Base-by-base conservation (phyloP, 768 basidiomycete species). In the Phaffia australis region DNA sequence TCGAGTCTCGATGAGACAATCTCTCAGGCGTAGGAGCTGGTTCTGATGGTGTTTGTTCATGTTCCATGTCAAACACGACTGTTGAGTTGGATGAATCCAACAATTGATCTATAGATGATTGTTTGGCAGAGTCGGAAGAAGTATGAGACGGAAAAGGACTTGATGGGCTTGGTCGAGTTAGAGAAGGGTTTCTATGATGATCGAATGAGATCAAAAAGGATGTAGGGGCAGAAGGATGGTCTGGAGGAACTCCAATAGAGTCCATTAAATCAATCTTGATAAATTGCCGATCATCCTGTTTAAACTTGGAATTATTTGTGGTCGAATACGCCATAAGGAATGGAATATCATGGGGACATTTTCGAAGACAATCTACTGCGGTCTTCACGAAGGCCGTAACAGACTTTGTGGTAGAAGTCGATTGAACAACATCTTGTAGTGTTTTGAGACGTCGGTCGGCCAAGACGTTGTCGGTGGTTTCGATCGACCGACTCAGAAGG, bases 381-480 rank as follows among this genome's bases (percentile, higher is more conserved):
- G 67, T 51, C 3, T 63, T 58, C 6, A 30, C 29, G 54, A 64
- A 60, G 25, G 56, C 47, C 8, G 49, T 23, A 29, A 65, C 15
- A n/a, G 63, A 55, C 18, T 32, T 21, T 18, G 56, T 32, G 27
- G 54, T 63, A n/a, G 42, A 35, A 46, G 54, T 49, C 52, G 54
- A 63, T 46, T 65, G 64, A 2, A 63, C 61, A 19, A 69, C 32
- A 27, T 69, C 55, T 6, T 63, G 56, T 27, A 69, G 57, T 14
- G 56, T 62, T 25, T 59, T n/a, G 0, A 69, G 35, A 11, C 67
- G 29, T 9, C 67, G 62, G 21, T 69, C 62, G 46, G 67, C 67
- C 6, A 69, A 50, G 2, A 69, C 67, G 27, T 60, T 55, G 16
- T n/a, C 25, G 18, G 62, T 69, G 29, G 57, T 64, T 42, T 69